Evolutionary conservation across 2,329 filamentous ascomycete species (phyloP).

Genomic region (Akanthomyces uredinophilus): DNA sequence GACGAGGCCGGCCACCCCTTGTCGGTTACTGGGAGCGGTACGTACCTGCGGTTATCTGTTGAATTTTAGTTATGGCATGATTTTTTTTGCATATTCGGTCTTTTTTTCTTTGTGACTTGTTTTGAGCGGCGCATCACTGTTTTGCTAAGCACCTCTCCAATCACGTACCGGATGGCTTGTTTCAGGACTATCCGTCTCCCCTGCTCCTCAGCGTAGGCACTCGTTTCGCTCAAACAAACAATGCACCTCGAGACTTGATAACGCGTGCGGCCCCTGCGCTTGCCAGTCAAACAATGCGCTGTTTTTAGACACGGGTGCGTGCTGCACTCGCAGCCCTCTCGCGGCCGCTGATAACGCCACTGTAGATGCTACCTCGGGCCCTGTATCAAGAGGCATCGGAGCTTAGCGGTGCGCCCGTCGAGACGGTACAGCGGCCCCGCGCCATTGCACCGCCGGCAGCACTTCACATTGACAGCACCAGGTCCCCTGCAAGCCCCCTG

Average conservation of each 20-base stretch:
- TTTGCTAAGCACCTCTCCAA: neutral
- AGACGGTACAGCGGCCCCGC: neutral
- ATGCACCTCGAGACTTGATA: neutral
- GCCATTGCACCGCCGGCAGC: too few relatives aligned
- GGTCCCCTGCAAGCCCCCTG: neutral
- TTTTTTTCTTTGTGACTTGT: neutral
- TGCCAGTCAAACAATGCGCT: neutral
- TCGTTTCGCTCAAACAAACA: neutral
- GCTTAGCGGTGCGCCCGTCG: neutral
- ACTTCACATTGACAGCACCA: neutral
- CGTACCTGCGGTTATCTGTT: neutral
- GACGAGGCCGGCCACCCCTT: neutral
- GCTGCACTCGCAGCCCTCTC: neutral
- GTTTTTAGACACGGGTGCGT: neutral
- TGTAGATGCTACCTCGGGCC: neutral
- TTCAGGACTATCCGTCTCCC: neutral
- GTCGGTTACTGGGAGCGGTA: neutral
- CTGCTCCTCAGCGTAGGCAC: neutral
- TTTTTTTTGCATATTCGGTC: neutral
- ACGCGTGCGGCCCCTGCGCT: neutral
- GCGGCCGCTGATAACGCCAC: neutral
- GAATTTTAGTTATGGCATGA: neutral
- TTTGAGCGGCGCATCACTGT: neutral
- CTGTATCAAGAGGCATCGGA: too few relatives aligned
- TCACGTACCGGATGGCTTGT: neutral